A percentile compares a stretch with the other conserved stretches of the same genome.
Evolutionary conservation across 1,284 basidiomycete genomes (phyloP).

Genomic region (Sanghuangporus sanghuang): DNA sequence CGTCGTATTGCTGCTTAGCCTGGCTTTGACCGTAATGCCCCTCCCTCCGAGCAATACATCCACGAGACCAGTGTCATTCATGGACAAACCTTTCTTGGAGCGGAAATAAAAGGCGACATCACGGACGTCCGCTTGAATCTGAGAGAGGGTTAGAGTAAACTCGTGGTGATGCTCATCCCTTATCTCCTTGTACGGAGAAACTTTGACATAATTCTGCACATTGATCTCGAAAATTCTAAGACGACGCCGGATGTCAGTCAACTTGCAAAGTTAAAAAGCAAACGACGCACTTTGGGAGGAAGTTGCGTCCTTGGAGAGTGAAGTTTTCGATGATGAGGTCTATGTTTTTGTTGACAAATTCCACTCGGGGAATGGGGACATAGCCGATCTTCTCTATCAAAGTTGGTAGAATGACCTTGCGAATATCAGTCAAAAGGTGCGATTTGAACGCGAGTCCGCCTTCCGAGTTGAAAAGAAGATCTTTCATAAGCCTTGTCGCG

Average conservation of each 20-base stretch:
- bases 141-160: conserved; percentile 67
- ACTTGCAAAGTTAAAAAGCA: conserved; percentile 8
- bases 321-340: conserved; percentile 57
- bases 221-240: conserved; percentile 68
- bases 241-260: conserved; percentile 1
- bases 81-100: conserved; percentile 75
- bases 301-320: conserved; percentile 44
- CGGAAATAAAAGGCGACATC: conserved; percentile 88
- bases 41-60: conserved; percentile 86
- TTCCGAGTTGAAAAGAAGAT: conserved; percentile 72
- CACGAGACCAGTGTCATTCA: conserved; percentile 87
- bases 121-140: conserved; percentile 93
- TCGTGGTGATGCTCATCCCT: conserved; percentile 61
- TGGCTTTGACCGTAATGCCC: conserved; percentile 60
- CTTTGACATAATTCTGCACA: conserved; percentile 79
- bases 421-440: conserved; percentile 34
- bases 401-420: conserved; percentile 45
- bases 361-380: conserved; percentile 48
- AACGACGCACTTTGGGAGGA: conserved; percentile 29
- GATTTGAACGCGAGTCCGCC: conserved; percentile 90
- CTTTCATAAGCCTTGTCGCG: conserved; percentile 77
- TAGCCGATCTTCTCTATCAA: conserved; percentile 42
- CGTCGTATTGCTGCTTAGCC: conserved; percentile 38
- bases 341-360: conserved; percentile 43
- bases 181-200: conserved; percentile 70